Conservation (phyloP, 2,329 filamentous ascomycete species). For the Parafenestella ontariensis region DNA sequence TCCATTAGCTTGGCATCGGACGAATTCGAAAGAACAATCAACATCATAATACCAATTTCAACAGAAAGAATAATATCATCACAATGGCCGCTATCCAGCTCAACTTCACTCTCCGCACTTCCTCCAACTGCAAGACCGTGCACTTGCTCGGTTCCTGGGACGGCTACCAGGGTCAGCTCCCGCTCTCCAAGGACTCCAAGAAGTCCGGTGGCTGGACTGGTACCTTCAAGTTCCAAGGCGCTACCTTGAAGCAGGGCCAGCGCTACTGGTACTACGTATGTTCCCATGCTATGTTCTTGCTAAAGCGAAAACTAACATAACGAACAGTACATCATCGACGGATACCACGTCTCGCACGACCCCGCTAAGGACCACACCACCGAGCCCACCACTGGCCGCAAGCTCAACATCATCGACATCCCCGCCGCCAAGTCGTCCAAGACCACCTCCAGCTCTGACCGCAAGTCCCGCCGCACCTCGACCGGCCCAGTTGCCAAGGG, state of each 20-base stretch:
- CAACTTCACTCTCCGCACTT: conserved; percentile 95
- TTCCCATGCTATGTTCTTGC: no score
- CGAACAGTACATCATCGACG: conserved; percentile 99
- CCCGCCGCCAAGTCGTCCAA: conserved; percentile 61
- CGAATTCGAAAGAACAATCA: conserved; percentile 34
- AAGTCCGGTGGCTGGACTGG: conserved; percentile 95
- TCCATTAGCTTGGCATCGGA: conserved; percentile 48
- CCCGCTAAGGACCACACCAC: conserved; percentile 86
- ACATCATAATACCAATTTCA: conserved; percentile 31
- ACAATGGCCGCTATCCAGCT: conserved; percentile 90
- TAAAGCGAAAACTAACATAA: no score
- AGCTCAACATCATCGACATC: conserved; percentile 96
- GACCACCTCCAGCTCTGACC: conserved; percentile 50
- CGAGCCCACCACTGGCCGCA: conserved; percentile 95
- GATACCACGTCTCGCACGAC: conserved; percentile 97
- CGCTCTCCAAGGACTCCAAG: conserved; percentile 87
- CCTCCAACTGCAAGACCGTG: conserved; percentile 94
- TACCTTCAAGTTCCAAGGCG: conserved; percentile 92
- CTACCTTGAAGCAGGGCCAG: conserved; percentile 83
- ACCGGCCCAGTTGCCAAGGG: conserved; percentile 80
- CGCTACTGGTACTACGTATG: conserved; percentile 99
- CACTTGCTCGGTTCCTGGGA: conserved; percentile 99
- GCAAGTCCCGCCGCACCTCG: conserved; percentile 60
- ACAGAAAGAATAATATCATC: conserved; percentile 35
- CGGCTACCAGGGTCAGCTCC: conserved; percentile 92